These are phyloP conservation scores for Gautieria morchelliformis DNA, from an alignment of 768 basidiomycete genomes.

Conservation along the genomic window DNA sequence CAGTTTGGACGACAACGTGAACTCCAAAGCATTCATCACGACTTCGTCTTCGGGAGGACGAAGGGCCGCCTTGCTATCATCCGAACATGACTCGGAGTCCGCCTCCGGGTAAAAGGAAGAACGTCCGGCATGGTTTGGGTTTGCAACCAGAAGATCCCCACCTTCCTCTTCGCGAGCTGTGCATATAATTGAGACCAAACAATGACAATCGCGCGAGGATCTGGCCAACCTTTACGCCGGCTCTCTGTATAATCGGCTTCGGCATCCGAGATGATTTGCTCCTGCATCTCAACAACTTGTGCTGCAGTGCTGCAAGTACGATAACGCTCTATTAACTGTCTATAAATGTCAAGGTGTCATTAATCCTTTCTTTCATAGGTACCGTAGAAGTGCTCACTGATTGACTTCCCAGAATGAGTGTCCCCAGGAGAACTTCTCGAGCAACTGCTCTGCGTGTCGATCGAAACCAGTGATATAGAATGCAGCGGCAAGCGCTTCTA, in stretches of 20 bases:
- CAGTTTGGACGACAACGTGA: too few species aligned
- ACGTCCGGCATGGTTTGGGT: conserved; percentile 47
- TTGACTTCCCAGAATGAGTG: conserved; percentile 83
- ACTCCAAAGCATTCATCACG: background rate
- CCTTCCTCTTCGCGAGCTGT: conserved; percentile 22
- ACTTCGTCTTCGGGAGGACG: background rate
- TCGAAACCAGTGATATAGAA: conserved; percentile 91
- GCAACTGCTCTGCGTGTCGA: conserved; percentile 64
- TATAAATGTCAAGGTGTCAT: conserved; percentile 15
- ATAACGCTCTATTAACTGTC: conserved; percentile 65
- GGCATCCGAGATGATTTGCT: conserved; percentile 59
- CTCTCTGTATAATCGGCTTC: conserved; percentile 52
- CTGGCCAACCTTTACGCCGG: conserved; percentile 26
- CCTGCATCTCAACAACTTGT: conserved; percentile 52
- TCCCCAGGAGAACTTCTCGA: conserved; percentile 88
- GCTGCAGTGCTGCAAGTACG: conserved; percentile 54
- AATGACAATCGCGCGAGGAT: background rate
- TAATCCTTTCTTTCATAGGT: background rate
- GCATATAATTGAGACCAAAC: conserved; percentile 1
- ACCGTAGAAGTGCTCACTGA: conserved; percentile 23
- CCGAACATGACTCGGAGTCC: background rate
- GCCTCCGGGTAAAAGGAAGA: background rate
- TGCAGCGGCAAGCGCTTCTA: conserved; percentile 87
- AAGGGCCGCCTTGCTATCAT: background rate
- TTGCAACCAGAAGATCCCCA: conserved; percentile 57